Conservation (phyloP, 2,329 filamentous ascomycete genomes). For the Conoideocrella luteorostrata region DNA sequence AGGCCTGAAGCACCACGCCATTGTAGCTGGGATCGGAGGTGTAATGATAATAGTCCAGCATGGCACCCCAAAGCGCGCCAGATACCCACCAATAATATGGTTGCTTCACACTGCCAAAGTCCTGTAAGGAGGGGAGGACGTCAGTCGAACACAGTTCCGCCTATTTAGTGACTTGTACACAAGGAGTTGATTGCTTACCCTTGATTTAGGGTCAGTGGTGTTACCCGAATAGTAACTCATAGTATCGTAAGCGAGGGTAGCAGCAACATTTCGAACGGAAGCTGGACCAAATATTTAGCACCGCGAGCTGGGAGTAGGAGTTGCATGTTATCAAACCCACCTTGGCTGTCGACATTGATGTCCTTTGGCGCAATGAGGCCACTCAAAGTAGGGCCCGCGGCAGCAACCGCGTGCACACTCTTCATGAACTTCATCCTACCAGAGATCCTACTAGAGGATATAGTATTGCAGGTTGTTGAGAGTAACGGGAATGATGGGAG, state of each 20-base stretch:
- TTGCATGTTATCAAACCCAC: constrained; percentile 19
- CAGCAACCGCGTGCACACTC: constrained; percentile 17
- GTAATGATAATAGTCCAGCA: constrained; percentile 64
- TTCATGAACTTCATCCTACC: constrained; percentile 19
- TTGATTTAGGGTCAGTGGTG: constrained; percentile 38
- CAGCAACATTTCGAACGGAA: constrained; percentile 56
- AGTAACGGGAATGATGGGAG: neutral
- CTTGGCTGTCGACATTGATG: constrained; percentile 30
- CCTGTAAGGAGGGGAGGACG: constrained; percentile 22
- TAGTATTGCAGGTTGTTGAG: too few relatives aligned
- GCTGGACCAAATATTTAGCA: constrained; percentile 30
- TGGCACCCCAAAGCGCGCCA: constrained; percentile 59
- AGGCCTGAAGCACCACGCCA: constrained; percentile 48
- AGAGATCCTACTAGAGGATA: too few relatives aligned
- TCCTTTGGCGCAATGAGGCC: constrained; percentile 28
- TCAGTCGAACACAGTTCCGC: neutral
- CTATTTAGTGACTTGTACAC: too few relatives aligned
- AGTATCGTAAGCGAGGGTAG: constrained; percentile 52
- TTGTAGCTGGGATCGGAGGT: constrained; percentile 59
- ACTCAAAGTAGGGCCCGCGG: constrained; percentile 16
- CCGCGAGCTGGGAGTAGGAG: neutral
- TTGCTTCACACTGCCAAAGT: constrained; percentile 55
- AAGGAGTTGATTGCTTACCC: constrained; percentile 32
- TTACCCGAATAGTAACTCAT: constrained; percentile 62
- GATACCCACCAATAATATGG: constrained; percentile 67